Evolutionary conservation across 371 early-diverging fungal species (phyloP), one percentile per base, ranked within the genome.

Genomic region (Globomyces sp.): DNA sequence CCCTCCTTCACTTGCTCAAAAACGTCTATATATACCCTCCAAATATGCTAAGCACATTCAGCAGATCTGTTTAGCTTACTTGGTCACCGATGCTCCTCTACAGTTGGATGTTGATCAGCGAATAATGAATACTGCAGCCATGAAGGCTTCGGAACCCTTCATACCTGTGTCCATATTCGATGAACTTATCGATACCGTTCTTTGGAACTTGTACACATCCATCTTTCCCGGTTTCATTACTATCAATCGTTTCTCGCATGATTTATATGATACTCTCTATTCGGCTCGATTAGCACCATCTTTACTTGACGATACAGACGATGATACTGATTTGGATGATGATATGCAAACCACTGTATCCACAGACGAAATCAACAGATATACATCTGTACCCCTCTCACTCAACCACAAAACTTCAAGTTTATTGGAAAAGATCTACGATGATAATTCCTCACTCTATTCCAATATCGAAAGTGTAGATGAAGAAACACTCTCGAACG

Each of bases 361-460:
- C 6, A 11, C 10, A n/a, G 6, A 4, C 4, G 58, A 58, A 4
- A 13, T 11, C 6, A 37, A 42, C 37, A 11, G 10, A 11, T 11
- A 49, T 11, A 13, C 49, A 49, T 13, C 24, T 24, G 24, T 24
- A 24, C 24, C 24, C 24, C 58, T 4, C 10, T 44, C 58, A 10
- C 58, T 58, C 37, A 10, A 58, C 13, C 58, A 58, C 58, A 10
- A 58, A n/a, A 58, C 58, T 37, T 58, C 58, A 58, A 11, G 34
- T 46, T 24, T 58, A n/a, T 46, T 58, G 13, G 58, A 10, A 4
- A 24, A 58, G 10, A 58, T 58, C 37, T 37, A 58, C 46, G 58
- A 58, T 44, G 34, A 9, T 58, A 24, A 13, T 44, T 37, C 58
- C 9, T 58, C 58, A 11, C 10, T 58, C 34, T 58, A 58, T 46